Evolutionary conservation across 1,284 basidiomycete species (phyloP), one percentile per base, ranked within the genome.

Genomic region (Cutaneotrichosporon cyanovorans): DNA sequence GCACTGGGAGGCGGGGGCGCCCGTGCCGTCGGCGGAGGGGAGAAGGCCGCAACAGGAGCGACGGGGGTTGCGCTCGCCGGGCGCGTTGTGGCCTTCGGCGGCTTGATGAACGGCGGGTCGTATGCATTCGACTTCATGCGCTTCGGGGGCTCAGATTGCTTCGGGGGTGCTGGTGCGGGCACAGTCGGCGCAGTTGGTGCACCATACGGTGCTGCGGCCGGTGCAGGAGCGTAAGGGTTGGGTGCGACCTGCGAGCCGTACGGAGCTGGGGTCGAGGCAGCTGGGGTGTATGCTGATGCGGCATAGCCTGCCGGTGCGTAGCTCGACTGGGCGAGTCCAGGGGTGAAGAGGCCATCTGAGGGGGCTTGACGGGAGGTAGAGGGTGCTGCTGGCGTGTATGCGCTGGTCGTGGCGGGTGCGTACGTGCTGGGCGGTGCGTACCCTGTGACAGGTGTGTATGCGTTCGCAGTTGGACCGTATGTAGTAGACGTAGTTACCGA

Each of bases 91-190:
- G 60, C 60, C 56, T 68, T 64, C 45, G 65, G 53, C 2, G 62
- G 60, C 32, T 55, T 49, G 4, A 54, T 39, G 45, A 66, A 60
- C 1, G 69, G 69, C 5, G 68, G 68, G 51, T 71, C 69, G 40
- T 69, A 71, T 6, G 69, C 69, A 22, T 60, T 68, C 18, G 68
- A 68, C 9, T 54, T 57, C 16, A 64, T 54, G 22, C 65, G 56
- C 39, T 59, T 57, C 8, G 59, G 56, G 15, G 62, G 54, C 35
- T 46, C 57, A 4, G 61, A 41, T 31, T 59, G 58, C 15, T 54
- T 41, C 3, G 46, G 40, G 9, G 55, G 37, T 35, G 32, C 11
- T 3, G 57, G 41, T 4, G 25, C 7, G 2, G 54, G 35, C 20
- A 51, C 47, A 22, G 42, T 21, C 31, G 41, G 23, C 10, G 32